Evolutionary conservation across 176 grass and related monocot genomes (phyloP), one percentile per base, ranked within the genome.

Genomic region (Carex scoparia): DNA sequence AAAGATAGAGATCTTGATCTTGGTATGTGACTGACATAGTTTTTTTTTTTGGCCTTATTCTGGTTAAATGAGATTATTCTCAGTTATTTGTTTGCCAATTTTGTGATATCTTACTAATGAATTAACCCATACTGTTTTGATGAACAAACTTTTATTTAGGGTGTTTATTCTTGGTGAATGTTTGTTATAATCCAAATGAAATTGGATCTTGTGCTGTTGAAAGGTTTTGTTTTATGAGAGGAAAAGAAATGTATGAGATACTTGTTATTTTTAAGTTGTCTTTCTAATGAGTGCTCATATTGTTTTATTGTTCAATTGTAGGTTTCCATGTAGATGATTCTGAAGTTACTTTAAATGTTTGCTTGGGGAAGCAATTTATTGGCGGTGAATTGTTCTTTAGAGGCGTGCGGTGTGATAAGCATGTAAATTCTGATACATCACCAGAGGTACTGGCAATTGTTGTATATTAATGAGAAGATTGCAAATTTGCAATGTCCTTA

Each of bases 311-410:
- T 64, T 2, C 10, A 18, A 61, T 69, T 87, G 14, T 84, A 98
- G 95, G 95, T 88, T 98, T 98, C 84, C 95, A 98, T 87, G 95
- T 98, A 79, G 95, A 98, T 84, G 95, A 98, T 87, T 95, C 95
- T 55, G 95, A 98, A 87, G 89, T 98, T 69, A 98, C 95, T 54
- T 87, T 98, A 87, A 98, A 98, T 84, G 93, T 98, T 81, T 98
- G 95, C 61, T 89, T 98, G 74, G 92, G 95, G 40, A 98, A 95
- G 84, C 89, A 98, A 89, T 98, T 98, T 68, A 91, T 83, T 85
- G 95, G 95, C 10, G 95, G 95, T 85, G 93, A 98, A 90, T 93
- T 98, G 59, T 98, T 93, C 71, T 98, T 98, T 61, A 87, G 95
- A 82, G 95, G 95, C 11, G 90, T 95, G 80, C 91, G 95, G 16